Evolutionary conservation across 208 protist genomes (phyloP).

Genomic region (Polymyxa betae): DNA sequence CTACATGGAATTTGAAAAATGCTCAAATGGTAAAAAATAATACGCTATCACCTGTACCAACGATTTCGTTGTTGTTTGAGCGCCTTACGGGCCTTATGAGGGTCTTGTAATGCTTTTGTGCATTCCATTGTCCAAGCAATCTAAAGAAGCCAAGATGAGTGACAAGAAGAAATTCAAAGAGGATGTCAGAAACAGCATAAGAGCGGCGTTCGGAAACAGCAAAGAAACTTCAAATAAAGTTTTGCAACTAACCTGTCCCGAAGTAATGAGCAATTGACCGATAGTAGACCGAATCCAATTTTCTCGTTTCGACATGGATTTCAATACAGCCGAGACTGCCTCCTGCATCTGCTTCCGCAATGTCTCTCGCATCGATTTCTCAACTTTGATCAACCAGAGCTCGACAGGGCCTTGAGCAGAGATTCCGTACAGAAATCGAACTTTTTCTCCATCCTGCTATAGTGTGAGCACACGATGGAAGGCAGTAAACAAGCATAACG

Average conservation of each 20-base stretch:
- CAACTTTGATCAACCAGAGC: slow-evolving; percentile 92
- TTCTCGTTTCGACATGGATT: slow-evolving; percentile 79
- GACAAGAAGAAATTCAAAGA: neutral
- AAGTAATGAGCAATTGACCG: slow-evolving; percentile 83
- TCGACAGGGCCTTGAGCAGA: slow-evolving; percentile 83
- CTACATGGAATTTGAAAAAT: neutral
- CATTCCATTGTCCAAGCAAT: slow-evolving; percentile 91
- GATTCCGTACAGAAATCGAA: slow-evolving; percentile 78
- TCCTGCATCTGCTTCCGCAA: slow-evolving; percentile 69
- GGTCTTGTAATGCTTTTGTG: slow-evolving; percentile 84
- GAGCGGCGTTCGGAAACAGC: too few relatives aligned
- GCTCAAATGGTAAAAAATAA: neutral
- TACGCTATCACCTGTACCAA: slow-evolving; percentile 3
- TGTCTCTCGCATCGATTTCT: slow-evolving; percentile 89
- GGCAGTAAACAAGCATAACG: neutral
- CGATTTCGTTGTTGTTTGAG: slow-evolving; percentile 81
- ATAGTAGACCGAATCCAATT: slow-evolving; percentile 56
- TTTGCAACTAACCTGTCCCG: slow-evolving; percentile 72
- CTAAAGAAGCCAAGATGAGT: slow-evolving; percentile 64
- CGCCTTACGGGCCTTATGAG: slow-evolving; percentile 82
- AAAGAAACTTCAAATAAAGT: too few relatives aligned
- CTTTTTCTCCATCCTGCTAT: slow-evolving; percentile 83
- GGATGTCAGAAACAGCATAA: too few relatives aligned
- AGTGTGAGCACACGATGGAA: neutral
- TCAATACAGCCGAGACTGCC: slow-evolving; percentile 80